These are phyloP conservation scores for Sarcodon sp. DNA, from an alignment of 768 basidiomycete species.

Conservation along the genomic window DNA sequence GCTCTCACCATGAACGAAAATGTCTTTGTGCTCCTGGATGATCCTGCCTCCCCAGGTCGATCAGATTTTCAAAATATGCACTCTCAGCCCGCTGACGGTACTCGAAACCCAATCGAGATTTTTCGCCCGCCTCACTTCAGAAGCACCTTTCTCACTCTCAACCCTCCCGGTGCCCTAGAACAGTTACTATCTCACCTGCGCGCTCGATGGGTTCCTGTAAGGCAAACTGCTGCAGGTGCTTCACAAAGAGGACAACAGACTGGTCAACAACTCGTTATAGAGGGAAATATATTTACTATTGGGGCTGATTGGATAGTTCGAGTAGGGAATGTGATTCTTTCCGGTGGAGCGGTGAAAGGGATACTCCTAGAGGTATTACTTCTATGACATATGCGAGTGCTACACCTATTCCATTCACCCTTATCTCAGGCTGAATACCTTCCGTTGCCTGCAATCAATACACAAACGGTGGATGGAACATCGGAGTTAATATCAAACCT, in stretches of 20 bases:
- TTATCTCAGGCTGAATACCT: constrained; percentile 66
- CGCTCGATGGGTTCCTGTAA: constrained; percentile 64
- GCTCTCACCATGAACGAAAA: constrained; percentile 71
- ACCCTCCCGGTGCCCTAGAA: constrained; percentile 63
- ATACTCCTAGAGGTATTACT: constrained; percentile 65
- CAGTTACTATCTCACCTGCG: constrained; percentile 62
- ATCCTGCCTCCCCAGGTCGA: constrained; percentile 57
- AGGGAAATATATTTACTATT: constrained; percentile 63
- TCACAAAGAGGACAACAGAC: constrained; percentile 33
- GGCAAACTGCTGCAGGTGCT: constrained; percentile 25
- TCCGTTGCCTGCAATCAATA: constrained; percentile 57
- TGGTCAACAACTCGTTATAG: constrained; percentile 58
- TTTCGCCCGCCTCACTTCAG: constrained; percentile 45
- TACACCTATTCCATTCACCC: not conserved
- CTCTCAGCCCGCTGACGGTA: constrained; percentile 5
- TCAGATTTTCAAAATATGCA: constrained; percentile 43
- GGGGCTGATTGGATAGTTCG: constrained; percentile 77
- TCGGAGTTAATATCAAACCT: constrained; percentile 67
- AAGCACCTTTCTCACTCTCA: constrained; percentile 64
- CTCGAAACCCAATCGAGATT: constrained; percentile 6
- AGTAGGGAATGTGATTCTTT: constrained; percentile 63
- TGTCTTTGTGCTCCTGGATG: constrained; percentile 70
- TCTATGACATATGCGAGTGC: not conserved
- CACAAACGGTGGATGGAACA: constrained; percentile 50
- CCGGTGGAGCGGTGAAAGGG: constrained; percentile 68